Evolutionary conservation across 345 rosid species (phyloP).

Genomic region (Hibiscus trionum): DNA sequence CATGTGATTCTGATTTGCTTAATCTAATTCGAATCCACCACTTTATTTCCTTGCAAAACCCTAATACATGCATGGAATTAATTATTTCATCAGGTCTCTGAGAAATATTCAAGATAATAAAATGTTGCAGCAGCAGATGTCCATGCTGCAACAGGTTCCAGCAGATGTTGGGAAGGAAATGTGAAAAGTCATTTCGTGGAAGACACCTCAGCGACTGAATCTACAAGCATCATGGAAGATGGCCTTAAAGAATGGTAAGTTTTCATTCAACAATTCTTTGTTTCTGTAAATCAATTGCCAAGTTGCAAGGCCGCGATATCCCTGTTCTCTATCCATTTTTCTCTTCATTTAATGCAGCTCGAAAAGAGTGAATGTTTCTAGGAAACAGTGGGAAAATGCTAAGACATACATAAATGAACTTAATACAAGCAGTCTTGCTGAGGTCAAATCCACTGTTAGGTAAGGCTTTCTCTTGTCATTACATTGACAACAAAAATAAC

Average conservation of each 20-base stretch:
- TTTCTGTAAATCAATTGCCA: too few relatives aligned
- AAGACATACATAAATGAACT: conserved; percentile 26
- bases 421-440: conserved; percentile 23
- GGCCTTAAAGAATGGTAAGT: conserved; percentile 58
- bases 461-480: conserved; percentile 5
- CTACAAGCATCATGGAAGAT: conserved; percentile 41
- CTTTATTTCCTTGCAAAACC: not conserved
- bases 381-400: conserved; percentile 48
- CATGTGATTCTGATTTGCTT: too few relatives aligned
- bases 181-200: conserved; percentile 40
- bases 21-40: too few relatives aligned
- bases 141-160: conserved; percentile 51
- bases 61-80: not conserved
- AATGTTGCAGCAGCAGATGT: conserved; percentile 48
- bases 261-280: not conserved
- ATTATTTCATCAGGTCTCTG: conserved; percentile 39
- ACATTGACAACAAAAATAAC: conserved; percentile 37
- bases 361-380: conserved; percentile 34
- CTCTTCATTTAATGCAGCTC: conserved; percentile 41
- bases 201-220: conserved; percentile 54
- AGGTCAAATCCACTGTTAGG: conserved; percentile 18
- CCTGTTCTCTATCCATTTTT: not conserved
- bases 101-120: conserved; percentile 39
- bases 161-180: conserved; percentile 41
- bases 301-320: too few relatives aligned